Base-by-base conservation (phyloP, 306 rosid genomes). In the Luffa acutangula region DNA sequence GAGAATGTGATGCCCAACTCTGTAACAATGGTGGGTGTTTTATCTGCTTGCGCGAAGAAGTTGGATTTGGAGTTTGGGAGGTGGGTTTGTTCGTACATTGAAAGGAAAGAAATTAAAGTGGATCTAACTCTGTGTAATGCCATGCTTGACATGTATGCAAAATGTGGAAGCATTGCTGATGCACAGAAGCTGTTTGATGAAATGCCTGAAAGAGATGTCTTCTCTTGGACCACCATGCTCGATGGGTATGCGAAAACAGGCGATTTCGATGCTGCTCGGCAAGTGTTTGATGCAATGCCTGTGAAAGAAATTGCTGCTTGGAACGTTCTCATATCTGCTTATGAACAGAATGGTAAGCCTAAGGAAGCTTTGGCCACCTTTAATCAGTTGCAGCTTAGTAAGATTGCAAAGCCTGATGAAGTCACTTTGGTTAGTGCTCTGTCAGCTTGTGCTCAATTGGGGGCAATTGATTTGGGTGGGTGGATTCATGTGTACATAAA, bases 211-310 rank as follows among this genome's bases (percentile, higher is more conserved):
- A 90, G 82, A 84, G 95, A 90, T 59, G 70, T 90, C n/a, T 84
- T 90, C 52, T 87, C 91, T 10, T 88, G 92, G 95, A 90, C 92
- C 48, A 86, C 92, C 33, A 81, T 89, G 87, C 88, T 90, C 78
- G 89, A 90, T 83, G 95, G 91, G 64, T 85, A 83, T 79, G 87
- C 92, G 41, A 90, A 85, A 77, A 60, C 21, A 46, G 92, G 89
- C 42, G 78, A 87, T 17, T 88, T 81, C 60, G 80, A 87, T 14
- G 81, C 84, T 86, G 91, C 92, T 76, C 78, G 43, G 65, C 45
- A 6, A 39, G 33, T 84, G 39, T 90, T 90, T 58, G 76, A 81
- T 48, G 84, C 82, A 46, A 83, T 87, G 87, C 95, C 92, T 72
- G 20, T 65, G 56, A 80, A 89, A 65, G 91, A 81, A 34, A 86